Evolutionary conservation across 805 yeast genomes (phyloP).

Genomic region (Cyberlindnera samutprakarnensis): DNA sequence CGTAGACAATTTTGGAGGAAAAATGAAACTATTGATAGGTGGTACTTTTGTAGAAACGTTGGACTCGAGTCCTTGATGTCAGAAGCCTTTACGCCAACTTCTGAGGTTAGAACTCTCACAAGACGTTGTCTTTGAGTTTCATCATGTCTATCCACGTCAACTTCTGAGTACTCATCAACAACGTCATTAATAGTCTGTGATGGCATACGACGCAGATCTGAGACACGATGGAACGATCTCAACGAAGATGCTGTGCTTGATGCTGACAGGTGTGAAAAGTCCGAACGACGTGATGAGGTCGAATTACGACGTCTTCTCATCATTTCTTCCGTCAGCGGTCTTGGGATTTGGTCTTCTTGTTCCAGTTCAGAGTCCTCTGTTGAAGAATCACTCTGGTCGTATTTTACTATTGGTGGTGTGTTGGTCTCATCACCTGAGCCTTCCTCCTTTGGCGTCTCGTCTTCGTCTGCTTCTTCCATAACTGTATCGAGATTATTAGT

Average conservation of each 20-base stretch:
- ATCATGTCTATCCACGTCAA: not conserved
- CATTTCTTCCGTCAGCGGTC: too few relatives aligned
- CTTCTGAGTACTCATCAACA: conserved; percentile 31
- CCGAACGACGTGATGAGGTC: too few relatives aligned
- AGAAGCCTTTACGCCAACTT: conserved; percentile 13
- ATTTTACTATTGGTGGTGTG: too few relatives aligned
- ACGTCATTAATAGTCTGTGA: conserved; percentile 36
- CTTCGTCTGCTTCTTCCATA: too few relatives aligned
- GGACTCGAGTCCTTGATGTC: not conserved
- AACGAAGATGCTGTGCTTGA: not conserved
- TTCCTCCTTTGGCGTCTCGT: too few relatives aligned
- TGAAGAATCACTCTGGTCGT: too few relatives aligned
- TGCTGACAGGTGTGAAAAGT: too few relatives aligned
- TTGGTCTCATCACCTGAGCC: too few relatives aligned
- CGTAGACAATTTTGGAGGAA: conserved; percentile 46
- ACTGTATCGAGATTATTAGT: too few relatives aligned
- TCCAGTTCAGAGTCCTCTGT: too few relatives aligned
- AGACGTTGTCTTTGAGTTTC: conserved; percentile 9
- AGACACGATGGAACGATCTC: conserved; percentile 1
- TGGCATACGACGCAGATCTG: conserved; percentile 19
- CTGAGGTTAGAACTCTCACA: conserved; percentile 15
- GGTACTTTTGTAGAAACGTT: conserved; percentile 21
- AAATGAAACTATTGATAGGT: conserved; percentile 29
- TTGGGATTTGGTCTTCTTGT: too few relatives aligned
- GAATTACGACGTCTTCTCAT: too few relatives aligned